These are phyloP conservation scores for Schizonepeta tenuifolia DNA, from an alignment of 257 asterid genomes.

Conservation along the genomic window DNA sequence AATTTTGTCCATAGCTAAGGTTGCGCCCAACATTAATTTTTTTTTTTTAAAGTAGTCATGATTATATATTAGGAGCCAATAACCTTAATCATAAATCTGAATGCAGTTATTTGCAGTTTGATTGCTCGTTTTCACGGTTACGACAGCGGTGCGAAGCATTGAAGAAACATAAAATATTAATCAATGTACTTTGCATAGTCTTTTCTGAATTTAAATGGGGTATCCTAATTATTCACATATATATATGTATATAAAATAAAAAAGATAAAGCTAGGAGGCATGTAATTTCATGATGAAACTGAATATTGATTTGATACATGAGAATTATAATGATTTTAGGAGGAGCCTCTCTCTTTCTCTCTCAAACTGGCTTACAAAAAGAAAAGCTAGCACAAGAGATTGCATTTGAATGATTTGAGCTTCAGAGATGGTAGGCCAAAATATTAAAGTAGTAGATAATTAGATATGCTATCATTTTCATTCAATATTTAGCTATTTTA, in stretches of 20 bases:
- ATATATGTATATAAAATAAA: not conserved
- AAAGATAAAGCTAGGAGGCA: constrained; percentile 17
- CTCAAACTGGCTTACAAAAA: constrained; percentile 37
- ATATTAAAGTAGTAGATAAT: constrained; percentile 39
- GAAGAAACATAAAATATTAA: constrained; percentile 11
- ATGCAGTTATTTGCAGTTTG: constrained; percentile 33
- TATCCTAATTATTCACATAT: not conserved
- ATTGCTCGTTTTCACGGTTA: constrained; percentile 24
- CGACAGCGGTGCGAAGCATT: constrained; percentile 13
- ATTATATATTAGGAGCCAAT: constrained; percentile 39
- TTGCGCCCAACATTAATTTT: not conserved
- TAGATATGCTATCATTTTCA: constrained; percentile 50
- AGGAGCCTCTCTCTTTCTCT: constrained; percentile 60
- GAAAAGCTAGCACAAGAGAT: constrained; percentile 36
- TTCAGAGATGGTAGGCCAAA: constrained; percentile 60
- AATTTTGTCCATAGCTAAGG: constrained; percentile 16
- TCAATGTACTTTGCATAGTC: constrained; percentile 37
- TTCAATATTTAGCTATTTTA: constrained; percentile 40
- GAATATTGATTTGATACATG: constrained; percentile 48
- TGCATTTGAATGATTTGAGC: constrained; percentile 43
- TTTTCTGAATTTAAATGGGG: constrained; percentile 25
- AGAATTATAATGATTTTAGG: constrained; percentile 48
- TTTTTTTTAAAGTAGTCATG: constrained; percentile 34
- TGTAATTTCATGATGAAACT: constrained; percentile 41
- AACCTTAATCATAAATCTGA: constrained; percentile 51